Base-by-base conservation (phyloP, 2,329 filamentous ascomycete species). In the Aureobasidium zeae region DNA sequence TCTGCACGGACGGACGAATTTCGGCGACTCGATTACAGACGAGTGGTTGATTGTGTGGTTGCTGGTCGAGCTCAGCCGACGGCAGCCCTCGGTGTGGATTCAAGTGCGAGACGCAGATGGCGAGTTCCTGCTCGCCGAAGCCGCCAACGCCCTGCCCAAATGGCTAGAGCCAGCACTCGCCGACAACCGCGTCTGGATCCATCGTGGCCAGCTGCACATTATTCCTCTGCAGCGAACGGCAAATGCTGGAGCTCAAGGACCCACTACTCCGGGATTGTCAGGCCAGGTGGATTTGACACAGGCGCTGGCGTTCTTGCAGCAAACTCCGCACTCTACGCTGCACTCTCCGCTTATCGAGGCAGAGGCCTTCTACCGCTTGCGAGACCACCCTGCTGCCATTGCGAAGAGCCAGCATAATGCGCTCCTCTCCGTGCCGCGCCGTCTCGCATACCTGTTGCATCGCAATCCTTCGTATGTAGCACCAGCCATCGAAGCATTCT, bases 41-140 rank as follows among this genome's bases (percentile, higher is more conserved):
- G 93, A 98, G 67, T 98, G 91, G 93, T 74, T 96, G 5, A 81
- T 96, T 48, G 88, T 96, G 15, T 94, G 88, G 64, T 67, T 96
- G 4, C 70, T 98, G 21, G 78, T 84, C 32, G 82, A 94, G 63
- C 66, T 96, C 53, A 88, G 81, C 53, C 83, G 73, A 53, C 71
- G 74, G 26, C 84, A 84, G 54, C 69, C 77, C 4, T 72, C 82
- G 48, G 69, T 87, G 6, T 98, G 89, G 88, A 75, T 87, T 34
- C 79, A 84, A 36, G 73, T 94, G 3, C 79, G 76, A 48, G 91
- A 98, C 60, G 82, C 79, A 36, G 91, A 96, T 63, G 93, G 93
- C 54, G 88, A 98, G 59, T 98, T 98, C 55, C 73, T 98, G 37
- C 77, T 98, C 13, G 82, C 95, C 45, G 91, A 98, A 67, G 91